A percentile compares a stretch with the other conserved stretches of the same genome.
phyloP scores from a whole-genome alignment of 1,284 basidiomycete species.

The Malassezia sympodialis region DNA sequence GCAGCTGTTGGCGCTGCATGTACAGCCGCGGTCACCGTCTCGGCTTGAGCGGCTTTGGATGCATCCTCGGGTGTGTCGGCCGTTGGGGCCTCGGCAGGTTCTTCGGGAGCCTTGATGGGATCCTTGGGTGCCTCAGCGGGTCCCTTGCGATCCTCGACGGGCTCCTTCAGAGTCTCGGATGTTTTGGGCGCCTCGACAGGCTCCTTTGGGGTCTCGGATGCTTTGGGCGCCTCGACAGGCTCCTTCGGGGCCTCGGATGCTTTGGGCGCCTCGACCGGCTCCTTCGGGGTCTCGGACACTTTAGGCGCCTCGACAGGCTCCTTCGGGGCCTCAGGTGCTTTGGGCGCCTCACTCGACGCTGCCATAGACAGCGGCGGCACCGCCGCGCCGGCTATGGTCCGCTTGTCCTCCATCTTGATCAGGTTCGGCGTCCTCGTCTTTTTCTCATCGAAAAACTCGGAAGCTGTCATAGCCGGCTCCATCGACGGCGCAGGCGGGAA shows the following conservation, averaged over 20 bases:
- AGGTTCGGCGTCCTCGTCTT: slow-evolving; percentile 56
- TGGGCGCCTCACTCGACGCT: background rate
- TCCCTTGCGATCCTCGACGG: no score
- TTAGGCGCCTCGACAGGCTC: background rate
- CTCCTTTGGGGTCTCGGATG: background rate
- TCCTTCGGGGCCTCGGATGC: background rate
- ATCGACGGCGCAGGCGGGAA: slow-evolving; percentile 77
- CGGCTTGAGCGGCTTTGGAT: background rate
- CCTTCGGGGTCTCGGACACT: background rate
- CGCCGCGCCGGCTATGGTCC: slow-evolving; percentile 1
- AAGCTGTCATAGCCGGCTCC: slow-evolving; percentile 67
- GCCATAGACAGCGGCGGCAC: background rate
- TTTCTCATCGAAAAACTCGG: slow-evolving; percentile 70
- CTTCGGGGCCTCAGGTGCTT: background rate
- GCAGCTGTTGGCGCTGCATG: background rate
- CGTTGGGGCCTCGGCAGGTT: background rate
- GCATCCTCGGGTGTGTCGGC: background rate
- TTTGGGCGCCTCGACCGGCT: background rate
- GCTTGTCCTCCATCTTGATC: slow-evolving; percentile 51
- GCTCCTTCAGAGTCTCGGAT: background rate
- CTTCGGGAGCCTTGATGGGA: background rate
- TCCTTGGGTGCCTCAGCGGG: background rate
- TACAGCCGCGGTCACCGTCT: background rate
- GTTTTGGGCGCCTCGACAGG: background rate
- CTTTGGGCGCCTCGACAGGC: background rate